Conservation (phyloP, 2,329 filamentous ascomycete species). For the Dactylellina drechsleri region DNA sequence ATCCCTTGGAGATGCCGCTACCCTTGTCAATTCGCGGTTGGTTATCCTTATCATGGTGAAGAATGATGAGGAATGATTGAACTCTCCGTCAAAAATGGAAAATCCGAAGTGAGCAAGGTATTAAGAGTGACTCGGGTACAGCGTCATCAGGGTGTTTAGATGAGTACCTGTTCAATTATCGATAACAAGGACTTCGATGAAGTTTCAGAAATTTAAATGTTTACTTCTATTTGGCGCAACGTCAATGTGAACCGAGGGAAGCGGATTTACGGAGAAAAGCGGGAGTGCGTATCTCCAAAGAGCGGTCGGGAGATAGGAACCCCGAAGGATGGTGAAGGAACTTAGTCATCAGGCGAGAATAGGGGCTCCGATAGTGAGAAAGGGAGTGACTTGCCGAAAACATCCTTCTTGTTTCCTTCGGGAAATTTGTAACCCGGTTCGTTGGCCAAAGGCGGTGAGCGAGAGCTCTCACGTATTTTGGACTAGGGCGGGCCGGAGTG, state of each 20-base stretch:
- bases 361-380: background rate
- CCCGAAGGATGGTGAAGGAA: background rate
- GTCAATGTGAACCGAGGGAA: background rate
- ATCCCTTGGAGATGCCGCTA: slow-evolving; percentile 8
- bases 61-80: background rate
- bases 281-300: background rate
- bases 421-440: slow-evolving; percentile 6
- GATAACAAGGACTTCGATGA: no score
- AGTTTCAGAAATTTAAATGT: no score
- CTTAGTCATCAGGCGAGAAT: background rate
- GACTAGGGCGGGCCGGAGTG: no score
- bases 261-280: background rate
- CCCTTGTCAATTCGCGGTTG: background rate
- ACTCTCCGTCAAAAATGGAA: background rate
- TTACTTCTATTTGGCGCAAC: no score
- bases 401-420: background rate
- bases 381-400: background rate
- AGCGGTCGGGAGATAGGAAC: slow-evolving; percentile 1
- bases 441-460: background rate
- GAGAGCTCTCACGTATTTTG: slow-evolving; percentile 5
- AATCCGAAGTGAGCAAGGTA: no score
- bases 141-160: no score
- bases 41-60: background rate
- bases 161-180: background rate
- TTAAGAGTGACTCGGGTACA: no score